Conservation (phyloP, 2,329 filamentous ascomycete genomes). For the Nemania diffusa region DNA sequence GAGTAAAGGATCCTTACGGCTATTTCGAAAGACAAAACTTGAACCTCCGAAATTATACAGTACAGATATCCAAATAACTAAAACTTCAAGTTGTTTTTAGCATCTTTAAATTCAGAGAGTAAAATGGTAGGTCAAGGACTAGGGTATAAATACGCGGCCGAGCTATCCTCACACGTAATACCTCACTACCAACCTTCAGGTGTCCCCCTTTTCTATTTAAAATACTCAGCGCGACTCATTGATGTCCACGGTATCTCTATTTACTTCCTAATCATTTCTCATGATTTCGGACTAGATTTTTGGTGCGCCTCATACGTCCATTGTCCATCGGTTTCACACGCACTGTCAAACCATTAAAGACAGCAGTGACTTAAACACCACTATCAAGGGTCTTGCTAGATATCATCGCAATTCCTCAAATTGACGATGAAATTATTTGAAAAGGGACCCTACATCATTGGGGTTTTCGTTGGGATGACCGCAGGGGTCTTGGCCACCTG, state of each 20-base stretch:
- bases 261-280: neutral
- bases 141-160: no score
- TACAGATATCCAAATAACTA: no score
- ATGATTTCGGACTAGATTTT: conserved; percentile 1
- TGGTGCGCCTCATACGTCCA: neutral
- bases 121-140: no score
- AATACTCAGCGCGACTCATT: neutral
- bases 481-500: neutral
- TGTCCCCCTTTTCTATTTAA: neutral
- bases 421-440: neutral
- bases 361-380: conserved; percentile 4
- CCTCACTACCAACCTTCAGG: neutral
- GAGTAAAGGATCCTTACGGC: no score
- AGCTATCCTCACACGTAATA: neutral
- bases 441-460: neutral
- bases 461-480: neutral
- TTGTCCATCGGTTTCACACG: neutral
- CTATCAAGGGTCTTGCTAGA: neutral
- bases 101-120: no score
- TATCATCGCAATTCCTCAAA: neutral
- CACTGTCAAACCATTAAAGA: neutral
- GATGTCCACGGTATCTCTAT: neutral
- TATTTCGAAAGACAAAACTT: no score
- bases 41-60: no score
- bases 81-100: no score